Evolutionary conservation across 108 stramenopile species (phyloP).

Genomic region (Stephanodiscus triporus): DNA sequence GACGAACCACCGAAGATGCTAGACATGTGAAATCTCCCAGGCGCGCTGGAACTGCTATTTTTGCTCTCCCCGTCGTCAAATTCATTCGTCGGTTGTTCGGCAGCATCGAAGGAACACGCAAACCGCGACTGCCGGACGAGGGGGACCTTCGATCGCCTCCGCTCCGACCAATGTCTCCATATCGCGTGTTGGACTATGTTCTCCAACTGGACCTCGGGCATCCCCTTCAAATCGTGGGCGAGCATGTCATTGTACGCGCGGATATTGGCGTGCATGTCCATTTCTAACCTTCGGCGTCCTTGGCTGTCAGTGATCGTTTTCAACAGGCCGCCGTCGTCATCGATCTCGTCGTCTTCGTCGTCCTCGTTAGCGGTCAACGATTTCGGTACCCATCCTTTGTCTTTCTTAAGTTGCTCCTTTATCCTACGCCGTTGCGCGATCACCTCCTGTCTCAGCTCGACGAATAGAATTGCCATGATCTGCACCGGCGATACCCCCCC

Average conservation of each 20-base stretch:
- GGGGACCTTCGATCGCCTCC: no score
- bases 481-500: conserved; percentile 57
- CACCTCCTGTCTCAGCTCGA: conserved; percentile 62
- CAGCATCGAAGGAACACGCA: background rate
- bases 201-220: conserved; percentile 31
- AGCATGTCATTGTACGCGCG: conserved; percentile 64
- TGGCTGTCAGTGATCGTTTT: conserved; percentile 39
- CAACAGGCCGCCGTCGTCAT: conserved; percentile 31
- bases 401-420: conserved; percentile 31
- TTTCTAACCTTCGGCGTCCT: conserved; percentile 52
- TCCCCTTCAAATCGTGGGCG: conserved; percentile 48
- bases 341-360: conserved; percentile 27
- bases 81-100: background rate
- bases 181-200: conserved; percentile 21
- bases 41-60: background rate
- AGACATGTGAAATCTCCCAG: background rate
- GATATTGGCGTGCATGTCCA: conserved; percentile 55
- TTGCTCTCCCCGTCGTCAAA: conserved; percentile 13
- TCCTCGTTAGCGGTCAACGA: conserved; percentile 3
- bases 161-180: background rate
- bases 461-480: conserved; percentile 72
- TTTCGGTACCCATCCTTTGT: conserved; percentile 21
- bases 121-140: no score
- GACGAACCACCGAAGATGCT: background rate
- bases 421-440: conserved; percentile 34